These are phyloP conservation scores for Dothistroma septosporum DNA, from an alignment of 2,329 filamentous ascomycete genomes.

Conservation along the genomic window DNA sequence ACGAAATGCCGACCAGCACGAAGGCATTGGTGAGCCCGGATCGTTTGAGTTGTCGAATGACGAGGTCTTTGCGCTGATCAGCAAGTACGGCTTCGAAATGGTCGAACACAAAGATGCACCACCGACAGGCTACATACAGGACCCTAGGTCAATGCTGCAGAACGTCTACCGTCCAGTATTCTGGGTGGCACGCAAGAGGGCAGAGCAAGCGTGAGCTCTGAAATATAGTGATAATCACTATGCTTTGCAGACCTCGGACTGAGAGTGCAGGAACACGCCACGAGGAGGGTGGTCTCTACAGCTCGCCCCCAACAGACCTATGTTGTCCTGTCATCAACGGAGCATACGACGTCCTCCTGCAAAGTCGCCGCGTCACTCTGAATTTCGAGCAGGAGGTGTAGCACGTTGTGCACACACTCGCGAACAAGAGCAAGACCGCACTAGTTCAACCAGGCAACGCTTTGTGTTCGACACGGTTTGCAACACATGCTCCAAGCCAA, in stretches of 20 bases:
- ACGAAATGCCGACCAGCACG: conserved; percentile 3
- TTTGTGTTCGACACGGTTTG: not conserved
- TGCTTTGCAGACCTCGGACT: not conserved
- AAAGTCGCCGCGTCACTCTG: too few species aligned
- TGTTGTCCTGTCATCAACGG: too few species aligned
- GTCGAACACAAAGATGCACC: conserved; percentile 46
- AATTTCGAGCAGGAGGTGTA: too few species aligned
- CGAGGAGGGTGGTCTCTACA: not conserved
- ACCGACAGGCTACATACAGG: conserved; percentile 79
- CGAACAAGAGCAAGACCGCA: too few species aligned
- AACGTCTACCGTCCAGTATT: conserved; percentile 74
- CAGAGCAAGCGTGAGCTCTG: not conserved
- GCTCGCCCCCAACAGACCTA: not conserved
- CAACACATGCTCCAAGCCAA: not conserved
- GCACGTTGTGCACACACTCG: too few species aligned
- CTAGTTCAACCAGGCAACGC: too few species aligned
- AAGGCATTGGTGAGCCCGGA: conserved; percentile 73
- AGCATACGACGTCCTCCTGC: too few species aligned
- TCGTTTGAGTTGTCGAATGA: conserved; percentile 87
- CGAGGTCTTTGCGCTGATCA: conserved; percentile 74
- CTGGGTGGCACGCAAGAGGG: conserved; percentile 76
- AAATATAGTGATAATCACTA: not conserved
- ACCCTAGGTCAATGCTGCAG: conserved; percentile 78
- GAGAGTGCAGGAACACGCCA: too few species aligned
- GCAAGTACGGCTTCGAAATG: conserved; percentile 71